These are phyloP conservation scores for Pythium guiyangense DNA, from an alignment of 352 stramenopile genomes.

Conservation along the genomic window DNA sequence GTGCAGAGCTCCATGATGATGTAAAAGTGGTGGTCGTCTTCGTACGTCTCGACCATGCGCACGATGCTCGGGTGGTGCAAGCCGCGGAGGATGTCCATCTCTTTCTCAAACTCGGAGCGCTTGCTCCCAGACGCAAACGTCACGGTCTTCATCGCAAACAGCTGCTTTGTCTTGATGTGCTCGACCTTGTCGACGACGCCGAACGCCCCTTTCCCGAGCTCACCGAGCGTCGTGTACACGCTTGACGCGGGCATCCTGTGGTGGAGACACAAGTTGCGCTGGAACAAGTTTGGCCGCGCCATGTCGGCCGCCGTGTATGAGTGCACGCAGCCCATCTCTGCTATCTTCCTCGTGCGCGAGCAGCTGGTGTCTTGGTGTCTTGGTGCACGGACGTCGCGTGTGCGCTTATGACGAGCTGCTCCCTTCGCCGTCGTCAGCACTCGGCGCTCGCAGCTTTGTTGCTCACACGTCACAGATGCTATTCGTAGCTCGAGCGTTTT, in stretches of 20 bases:
- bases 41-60: slow-evolving; percentile 74
- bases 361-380: too few relatives aligned
- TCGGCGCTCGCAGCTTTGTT: too few relatives aligned
- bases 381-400: too few relatives aligned
- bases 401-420: too few relatives aligned
- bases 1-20: slow-evolving; percentile 85
- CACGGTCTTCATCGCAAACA: slow-evolving; percentile 80
- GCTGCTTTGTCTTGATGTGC: slow-evolving; percentile 56
- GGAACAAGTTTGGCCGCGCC: slow-evolving; percentile 63
- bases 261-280: slow-evolving; percentile 75
- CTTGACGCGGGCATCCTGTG: slow-evolving; percentile 47
- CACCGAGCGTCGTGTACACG: slow-evolving; percentile 42
- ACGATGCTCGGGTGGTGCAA: slow-evolving; percentile 82
- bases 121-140: slow-evolving; percentile 58
- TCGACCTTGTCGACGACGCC: slow-evolving; percentile 74
- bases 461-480: too few relatives aligned
- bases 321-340: slow-evolving; percentile 61
- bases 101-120: slow-evolving; percentile 64
- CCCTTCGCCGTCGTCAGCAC: too few relatives aligned
- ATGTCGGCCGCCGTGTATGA: slow-evolving; percentile 28
- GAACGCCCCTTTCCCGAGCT: slow-evolving; percentile 69
- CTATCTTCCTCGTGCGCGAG: not conserved
- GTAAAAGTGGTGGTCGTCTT: slow-evolving; percentile 73
- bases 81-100: slow-evolving; percentile 72
- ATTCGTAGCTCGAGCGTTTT: too few relatives aligned